phyloP scores from a whole-genome alignment of 1,139 yeast species.

The Scheffersomyces cryptocercus region DNA sequence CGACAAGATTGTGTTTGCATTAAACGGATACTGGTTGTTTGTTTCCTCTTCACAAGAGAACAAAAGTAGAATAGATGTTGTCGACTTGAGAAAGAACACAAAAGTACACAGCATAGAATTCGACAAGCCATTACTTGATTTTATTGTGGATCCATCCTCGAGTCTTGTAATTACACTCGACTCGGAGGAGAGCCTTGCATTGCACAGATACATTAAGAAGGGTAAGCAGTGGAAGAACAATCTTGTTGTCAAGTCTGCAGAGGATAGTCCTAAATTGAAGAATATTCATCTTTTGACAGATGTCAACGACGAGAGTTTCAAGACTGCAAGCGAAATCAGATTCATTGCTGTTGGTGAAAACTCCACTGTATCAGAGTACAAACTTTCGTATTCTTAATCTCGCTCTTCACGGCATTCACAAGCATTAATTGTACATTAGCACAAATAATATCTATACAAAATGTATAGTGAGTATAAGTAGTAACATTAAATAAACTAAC shows the following conservation, averaged over 20 bases:
- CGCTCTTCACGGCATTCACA: too few relatives aligned
- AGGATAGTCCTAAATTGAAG: conserved; percentile 1
- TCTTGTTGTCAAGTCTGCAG: conserved; percentile 1
- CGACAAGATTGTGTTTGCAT: conserved; percentile 51
- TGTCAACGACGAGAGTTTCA: conserved; percentile 8
- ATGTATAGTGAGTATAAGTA: too few relatives aligned
- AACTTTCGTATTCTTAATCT: not conserved
- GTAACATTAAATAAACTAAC: too few relatives aligned
- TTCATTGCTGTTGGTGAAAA: conserved; percentile 2
- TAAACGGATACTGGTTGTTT: conserved; percentile 70
- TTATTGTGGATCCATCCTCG: conserved; percentile 50
- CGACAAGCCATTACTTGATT: conserved; percentile 18
- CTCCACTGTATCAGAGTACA: conserved; percentile 6
- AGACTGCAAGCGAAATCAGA: conserved; percentile 7
- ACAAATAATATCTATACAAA: too few relatives aligned
- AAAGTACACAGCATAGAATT: conserved; percentile 28
- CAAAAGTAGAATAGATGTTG: conserved; percentile 39
- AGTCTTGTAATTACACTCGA: conserved; percentile 33
- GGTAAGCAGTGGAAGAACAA: conserved; percentile 40
- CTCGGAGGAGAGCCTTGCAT: conserved; percentile 12
- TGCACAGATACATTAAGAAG: conserved; percentile 46
- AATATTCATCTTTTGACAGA: conserved; percentile 6
- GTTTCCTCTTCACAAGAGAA: conserved; percentile 17
- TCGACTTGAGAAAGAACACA: conserved; percentile 55
- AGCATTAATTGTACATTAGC: too few relatives aligned